Conservation (phyloP, 306 rosid genomes). For the Cucurbita argyrosperma region DNA sequence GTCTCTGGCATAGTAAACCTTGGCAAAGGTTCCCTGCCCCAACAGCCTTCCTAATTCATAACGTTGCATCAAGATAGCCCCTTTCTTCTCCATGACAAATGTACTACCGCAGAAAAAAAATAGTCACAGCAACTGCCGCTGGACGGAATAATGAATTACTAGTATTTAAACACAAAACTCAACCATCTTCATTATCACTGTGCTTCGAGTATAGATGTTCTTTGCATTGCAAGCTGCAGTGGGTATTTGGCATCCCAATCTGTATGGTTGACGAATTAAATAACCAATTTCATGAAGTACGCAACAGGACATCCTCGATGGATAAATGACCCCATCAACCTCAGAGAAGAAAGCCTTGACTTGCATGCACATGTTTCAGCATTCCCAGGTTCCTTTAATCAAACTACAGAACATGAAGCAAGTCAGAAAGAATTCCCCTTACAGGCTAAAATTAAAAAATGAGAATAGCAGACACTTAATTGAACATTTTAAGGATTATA, state of each 20-base stretch:
- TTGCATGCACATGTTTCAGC: constrained; percentile 88
- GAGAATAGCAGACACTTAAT: neutral
- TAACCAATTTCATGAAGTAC: constrained; percentile 14
- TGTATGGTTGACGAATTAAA: constrained; percentile 17
- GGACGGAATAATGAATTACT: neutral
- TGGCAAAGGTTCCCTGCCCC: constrained; percentile 99
- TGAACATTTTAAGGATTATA: neutral
- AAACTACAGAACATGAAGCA: constrained; percentile 17
- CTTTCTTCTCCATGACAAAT: constrained; percentile 50
- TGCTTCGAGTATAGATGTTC: constrained; percentile 24
- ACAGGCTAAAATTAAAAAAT: neutral
- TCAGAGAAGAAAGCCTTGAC: constrained; percentile 29
- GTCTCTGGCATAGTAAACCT: constrained; percentile 80
- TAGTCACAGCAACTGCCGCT: constrained; percentile 12
- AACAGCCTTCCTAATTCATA: constrained; percentile 66
- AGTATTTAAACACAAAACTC: constrained; percentile 14
- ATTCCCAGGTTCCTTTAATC: constrained; percentile 50
- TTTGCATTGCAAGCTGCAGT: constrained; percentile 17
- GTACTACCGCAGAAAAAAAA: constrained; percentile 8
- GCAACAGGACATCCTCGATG: constrained; percentile 22
- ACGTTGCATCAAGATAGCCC: constrained; percentile 59
- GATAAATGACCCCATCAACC: constrained; percentile 25
- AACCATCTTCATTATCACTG: constrained; percentile 59
- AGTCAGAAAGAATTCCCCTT: neutral
- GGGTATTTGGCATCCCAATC: constrained; percentile 18